phyloP scores from a whole-genome alignment of 192 early-diverging fungal species.

The Backusella macrospora region DNA sequence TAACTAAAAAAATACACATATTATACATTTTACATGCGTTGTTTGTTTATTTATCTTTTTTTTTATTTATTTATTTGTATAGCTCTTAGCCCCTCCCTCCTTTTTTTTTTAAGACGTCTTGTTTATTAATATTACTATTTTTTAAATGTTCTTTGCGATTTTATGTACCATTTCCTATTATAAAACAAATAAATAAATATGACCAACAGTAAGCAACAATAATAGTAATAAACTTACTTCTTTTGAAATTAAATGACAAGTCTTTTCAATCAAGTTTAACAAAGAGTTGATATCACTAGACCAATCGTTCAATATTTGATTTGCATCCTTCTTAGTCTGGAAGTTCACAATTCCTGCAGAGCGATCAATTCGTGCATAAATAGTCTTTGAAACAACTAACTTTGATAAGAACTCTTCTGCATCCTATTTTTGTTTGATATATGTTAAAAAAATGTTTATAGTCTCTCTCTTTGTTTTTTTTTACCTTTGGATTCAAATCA shows the following conservation, averaged over 20 bases:
- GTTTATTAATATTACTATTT: constrained; percentile 1
- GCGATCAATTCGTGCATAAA: constrained; percentile 95
- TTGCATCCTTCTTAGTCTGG: constrained; percentile 79
- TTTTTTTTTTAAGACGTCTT: constrained; percentile 3
- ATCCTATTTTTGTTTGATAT: constrained; percentile 56
- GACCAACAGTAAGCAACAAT: not conserved
- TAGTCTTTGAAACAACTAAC: constrained; percentile 92
- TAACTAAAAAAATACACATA: not conserved
- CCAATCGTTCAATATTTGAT: constrained; percentile 94
- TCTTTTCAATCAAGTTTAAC: constrained; percentile 93
- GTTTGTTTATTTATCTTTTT: not conserved
- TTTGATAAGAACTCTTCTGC: constrained; percentile 92
- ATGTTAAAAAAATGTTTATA: not conserved
- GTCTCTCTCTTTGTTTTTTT: not conserved
- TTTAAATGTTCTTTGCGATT: constrained; percentile 65
- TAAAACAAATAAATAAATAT: not conserved
- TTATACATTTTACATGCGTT: not conserved
- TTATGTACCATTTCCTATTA: constrained; percentile 79
- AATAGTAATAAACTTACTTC: constrained; percentile 44
- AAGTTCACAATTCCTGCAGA: constrained; percentile 90
- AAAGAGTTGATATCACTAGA: constrained; percentile 86
- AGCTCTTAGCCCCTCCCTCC: not conserved
- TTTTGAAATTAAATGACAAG: constrained; percentile 87
- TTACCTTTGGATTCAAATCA: constrained; percentile 75
- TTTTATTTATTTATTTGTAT: constrained; percentile 3